These are phyloP conservation scores for Mycena kentingensis DNA, from an alignment of 768 basidiomycete genomes.

Conservation along the genomic window DNA sequence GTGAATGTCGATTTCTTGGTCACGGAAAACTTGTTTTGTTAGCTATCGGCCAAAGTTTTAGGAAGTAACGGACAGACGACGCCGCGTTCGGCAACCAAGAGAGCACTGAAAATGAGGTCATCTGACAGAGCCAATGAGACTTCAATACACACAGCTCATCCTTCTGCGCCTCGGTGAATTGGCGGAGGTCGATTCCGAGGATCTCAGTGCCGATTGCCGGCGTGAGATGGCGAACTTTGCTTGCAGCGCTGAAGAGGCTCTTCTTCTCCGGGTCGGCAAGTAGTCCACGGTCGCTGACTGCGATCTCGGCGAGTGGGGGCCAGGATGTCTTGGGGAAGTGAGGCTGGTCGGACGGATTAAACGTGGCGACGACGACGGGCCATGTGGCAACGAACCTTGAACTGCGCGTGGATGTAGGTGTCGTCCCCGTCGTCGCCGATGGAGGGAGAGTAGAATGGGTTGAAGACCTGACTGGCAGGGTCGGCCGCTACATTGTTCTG, in stretches of 20 bases:
- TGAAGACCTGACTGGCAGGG: slow-evolving; percentile 39
- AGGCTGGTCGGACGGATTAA: slow-evolving; percentile 45
- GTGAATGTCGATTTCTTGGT: slow-evolving; percentile 69
- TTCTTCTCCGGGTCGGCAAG: slow-evolving; percentile 72
- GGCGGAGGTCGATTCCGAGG: slow-evolving; percentile 69
- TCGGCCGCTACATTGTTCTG: slow-evolving; percentile 31
- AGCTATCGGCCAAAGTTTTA: neutral
- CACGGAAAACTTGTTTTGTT: slow-evolving; percentile 59
- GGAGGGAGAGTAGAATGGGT: slow-evolving; percentile 71
- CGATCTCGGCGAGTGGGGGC: slow-evolving; percentile 59
- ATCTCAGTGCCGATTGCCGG: slow-evolving; percentile 78
- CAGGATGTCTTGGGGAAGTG: slow-evolving; percentile 63
- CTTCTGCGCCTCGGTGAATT: slow-evolving; percentile 67
- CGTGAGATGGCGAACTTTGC: slow-evolving; percentile 67
- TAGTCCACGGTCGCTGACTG: slow-evolving; percentile 68
- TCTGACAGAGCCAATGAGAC: slow-evolving; percentile 1
- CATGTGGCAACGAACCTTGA: slow-evolving; percentile 47
- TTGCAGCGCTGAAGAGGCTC: slow-evolving; percentile 61
- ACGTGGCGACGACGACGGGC: neutral
- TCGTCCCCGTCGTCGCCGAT: slow-evolving; percentile 51
- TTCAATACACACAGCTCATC: slow-evolving; percentile 65
- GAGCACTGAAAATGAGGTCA: slow-evolving; percentile 47
- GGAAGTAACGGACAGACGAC: slow-evolving; percentile 61
- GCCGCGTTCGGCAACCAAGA: slow-evolving; percentile 74
- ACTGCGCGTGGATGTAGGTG: slow-evolving; percentile 56